Conservation (phyloP, 345 rosid genomes). For the Camelina neglecta region DNA sequence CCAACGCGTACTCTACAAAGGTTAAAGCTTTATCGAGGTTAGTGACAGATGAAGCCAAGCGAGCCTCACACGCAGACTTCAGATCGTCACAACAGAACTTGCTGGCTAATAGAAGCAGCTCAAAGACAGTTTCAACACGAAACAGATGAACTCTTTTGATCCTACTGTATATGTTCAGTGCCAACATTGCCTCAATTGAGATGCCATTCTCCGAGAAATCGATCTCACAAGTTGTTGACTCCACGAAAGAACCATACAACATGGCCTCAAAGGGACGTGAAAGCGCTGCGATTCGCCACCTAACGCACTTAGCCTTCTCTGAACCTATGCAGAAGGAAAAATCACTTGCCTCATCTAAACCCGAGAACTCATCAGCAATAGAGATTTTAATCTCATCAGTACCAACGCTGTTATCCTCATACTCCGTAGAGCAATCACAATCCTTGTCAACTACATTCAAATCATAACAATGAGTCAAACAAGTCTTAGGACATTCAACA, state of each 20-base stretch:
- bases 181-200: conserved; percentile 76
- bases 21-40: conserved; percentile 63
- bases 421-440: conserved; percentile 50
- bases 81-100: conserved; percentile 89
- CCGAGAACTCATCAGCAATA: conserved; percentile 41
- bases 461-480: conserved; percentile 56
- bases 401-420: background rate
- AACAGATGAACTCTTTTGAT: conserved; percentile 60
- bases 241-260: conserved; percentile 79
- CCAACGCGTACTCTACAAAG: conserved; percentile 76
- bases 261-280: conserved; percentile 78
- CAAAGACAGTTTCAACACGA: conserved; percentile 66
- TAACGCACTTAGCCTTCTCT: conserved; percentile 61
- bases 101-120: conserved; percentile 76
- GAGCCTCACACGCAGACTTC: conserved; percentile 74
- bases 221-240: conserved; percentile 56
- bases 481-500: conserved; percentile 65
- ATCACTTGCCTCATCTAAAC: conserved; percentile 51
- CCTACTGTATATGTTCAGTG: conserved; percentile 77
- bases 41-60: conserved; percentile 67
- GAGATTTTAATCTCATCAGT: conserved; percentile 23
- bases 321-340: conserved; percentile 60
- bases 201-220: conserved; percentile 68
- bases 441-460: conserved; percentile 50
- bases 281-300: conserved; percentile 71